Conservation (phyloP, 768 basidiomycete genomes). For the Brasilioporus rufonigricans region DNA sequence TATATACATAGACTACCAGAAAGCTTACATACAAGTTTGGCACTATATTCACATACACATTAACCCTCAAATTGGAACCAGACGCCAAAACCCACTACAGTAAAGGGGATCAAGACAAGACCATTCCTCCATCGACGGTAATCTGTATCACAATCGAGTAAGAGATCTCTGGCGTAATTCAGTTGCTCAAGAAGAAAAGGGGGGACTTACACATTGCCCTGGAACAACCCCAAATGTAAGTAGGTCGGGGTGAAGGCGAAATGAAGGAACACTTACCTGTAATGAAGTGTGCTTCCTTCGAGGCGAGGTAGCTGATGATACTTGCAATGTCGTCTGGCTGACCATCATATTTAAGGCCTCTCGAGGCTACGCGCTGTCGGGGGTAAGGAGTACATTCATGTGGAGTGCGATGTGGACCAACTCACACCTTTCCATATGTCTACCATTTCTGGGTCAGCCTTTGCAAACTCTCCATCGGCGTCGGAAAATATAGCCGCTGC, state of each 20-base stretch:
- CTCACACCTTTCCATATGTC: neutral
- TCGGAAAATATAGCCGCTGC: neutral
- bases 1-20: no score
- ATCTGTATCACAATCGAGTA: neutral
- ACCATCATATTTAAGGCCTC: neutral
- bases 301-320: slow-evolving; percentile 34
- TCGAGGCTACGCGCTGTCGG: neutral
- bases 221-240: neutral
- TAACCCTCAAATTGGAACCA: no score
- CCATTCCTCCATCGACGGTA: slow-evolving; percentile 1
- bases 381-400: neutral
- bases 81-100: neutral
- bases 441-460: neutral
- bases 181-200: neutral
- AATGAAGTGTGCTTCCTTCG: slow-evolving; percentile 11
- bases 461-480: neutral
- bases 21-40: no score
- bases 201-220: slow-evolving; percentile 14
- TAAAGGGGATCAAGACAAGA: neutral
- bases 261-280: slow-evolving; percentile 20
- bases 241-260: neutral
- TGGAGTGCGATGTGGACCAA: neutral
- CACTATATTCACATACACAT: no score
- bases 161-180: neutral
- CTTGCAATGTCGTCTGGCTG: slow-evolving; percentile 23